Base-by-base conservation (phyloP, 345 rosid genomes). In the Salix suchowensis region DNA sequence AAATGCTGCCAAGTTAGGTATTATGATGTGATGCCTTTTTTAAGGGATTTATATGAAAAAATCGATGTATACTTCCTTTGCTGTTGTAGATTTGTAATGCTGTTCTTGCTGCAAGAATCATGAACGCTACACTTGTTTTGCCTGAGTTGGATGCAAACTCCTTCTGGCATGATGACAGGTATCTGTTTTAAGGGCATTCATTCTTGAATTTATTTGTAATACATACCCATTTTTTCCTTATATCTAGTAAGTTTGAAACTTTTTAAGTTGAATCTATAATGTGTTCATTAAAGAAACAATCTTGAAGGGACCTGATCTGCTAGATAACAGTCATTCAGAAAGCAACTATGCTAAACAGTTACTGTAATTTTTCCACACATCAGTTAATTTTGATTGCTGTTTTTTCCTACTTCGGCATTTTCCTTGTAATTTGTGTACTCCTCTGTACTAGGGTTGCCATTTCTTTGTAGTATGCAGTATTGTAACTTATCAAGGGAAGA, bases 161-260 rank as follows among this genome's bases (percentile, higher is more conserved):
- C 78, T 96, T 92, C 83, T 93, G 99, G 99, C 99, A 87, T 76
- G 99, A 96, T 85, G 97, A 91, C 82, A 96, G 95, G 99, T 96
- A 89, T 75, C 15, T 80, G 39, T 37, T 67, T 79, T 77, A 32
- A 39, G 30, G 58, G 2, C n/a, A 10, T 55, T 50, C 55, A 7
- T 79, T 76, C 26, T 30, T 34, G 13, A 42, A 34, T 39, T 21
- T n/a, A 74, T 67, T 65, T 6, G 8, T 36, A 58, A 3, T 58
- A 24, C 10, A 23, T 58, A 68, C 21, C n/a, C 13, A 50, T 77
- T 8, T 52, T 23, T 68, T 32, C 23, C 21, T 3, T 66, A 34
- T 15, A 34, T 34, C 5, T 18, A 18, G 39, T 36, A 16, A 7
- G 36, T 62, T 42, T 60, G 24, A 18, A 50, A 6, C 37, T 30